These are phyloP conservation scores for Scenedesmus sp. DNA, from an alignment of 163 green algal species.

Conservation along the genomic window DNA sequence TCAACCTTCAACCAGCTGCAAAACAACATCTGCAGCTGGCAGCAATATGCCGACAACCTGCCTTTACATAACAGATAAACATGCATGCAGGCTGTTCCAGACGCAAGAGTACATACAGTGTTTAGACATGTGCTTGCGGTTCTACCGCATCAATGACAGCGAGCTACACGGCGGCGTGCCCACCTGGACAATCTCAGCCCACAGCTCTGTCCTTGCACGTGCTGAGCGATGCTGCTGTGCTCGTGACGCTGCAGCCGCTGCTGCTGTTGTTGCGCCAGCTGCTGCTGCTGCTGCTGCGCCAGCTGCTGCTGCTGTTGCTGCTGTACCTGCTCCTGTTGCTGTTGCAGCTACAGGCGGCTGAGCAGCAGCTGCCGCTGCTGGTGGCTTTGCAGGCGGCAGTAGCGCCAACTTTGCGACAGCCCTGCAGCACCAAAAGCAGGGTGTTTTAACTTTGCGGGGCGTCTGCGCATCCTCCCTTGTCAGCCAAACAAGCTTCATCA, in stretches of 20 bases:
- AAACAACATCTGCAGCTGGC: neutral
- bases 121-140: too few species aligned
- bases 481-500: too few species aligned
- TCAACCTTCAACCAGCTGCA: neutral
- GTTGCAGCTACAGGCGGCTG: neutral
- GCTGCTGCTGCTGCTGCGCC: neutral
- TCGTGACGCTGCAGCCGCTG: neutral
- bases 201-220: constrained; percentile 28
- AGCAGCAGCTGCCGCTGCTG: neutral
- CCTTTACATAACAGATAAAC: neutral
- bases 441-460: too few species aligned
- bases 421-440: constrained; percentile 11
- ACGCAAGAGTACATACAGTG: too few species aligned
- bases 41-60: neutral
- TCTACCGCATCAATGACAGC: neutral
- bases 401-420: constrained; percentile 33
- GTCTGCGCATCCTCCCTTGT: too few species aligned
- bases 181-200: constrained; percentile 43
- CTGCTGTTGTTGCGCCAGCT: neutral
- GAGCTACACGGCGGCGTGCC: neutral
- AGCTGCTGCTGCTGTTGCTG: neutral
- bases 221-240: neutral
- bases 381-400: neutral
- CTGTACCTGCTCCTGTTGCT: neutral
- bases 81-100: neutral